These are phyloP conservation scores for Ophiosphaerella herpotricha DNA, from an alignment of 2,329 filamentous ascomycete species.

Conservation along the genomic window DNA sequence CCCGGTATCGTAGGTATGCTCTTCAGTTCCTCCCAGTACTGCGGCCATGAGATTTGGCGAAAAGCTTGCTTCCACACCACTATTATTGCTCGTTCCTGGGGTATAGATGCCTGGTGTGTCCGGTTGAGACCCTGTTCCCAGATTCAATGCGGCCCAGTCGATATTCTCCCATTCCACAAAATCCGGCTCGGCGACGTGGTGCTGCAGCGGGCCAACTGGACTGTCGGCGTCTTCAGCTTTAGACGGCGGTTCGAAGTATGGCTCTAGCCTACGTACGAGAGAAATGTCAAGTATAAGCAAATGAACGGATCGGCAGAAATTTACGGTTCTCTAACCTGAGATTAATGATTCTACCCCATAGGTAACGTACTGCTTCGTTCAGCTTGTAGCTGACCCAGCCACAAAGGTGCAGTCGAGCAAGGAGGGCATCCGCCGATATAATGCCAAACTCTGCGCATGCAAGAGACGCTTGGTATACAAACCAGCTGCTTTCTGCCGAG, in stretches of 20 bases:
- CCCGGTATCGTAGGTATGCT: slow-evolving; percentile 20
- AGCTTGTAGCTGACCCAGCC: slow-evolving; percentile 47
- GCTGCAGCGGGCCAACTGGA: slow-evolving; percentile 36
- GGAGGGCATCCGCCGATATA: slow-evolving; percentile 25
- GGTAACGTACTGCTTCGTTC: slow-evolving; percentile 31
- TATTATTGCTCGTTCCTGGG: not conserved
- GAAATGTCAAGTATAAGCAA: slow-evolving; percentile 39
- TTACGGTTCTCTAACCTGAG: slow-evolving; percentile 43
- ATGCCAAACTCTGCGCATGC: slow-evolving; percentile 41
- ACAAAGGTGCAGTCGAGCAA: slow-evolving; percentile 38
- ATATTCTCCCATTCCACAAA: slow-evolving; percentile 39
- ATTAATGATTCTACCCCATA: slow-evolving; percentile 39
- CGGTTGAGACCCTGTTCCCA: not conserved
- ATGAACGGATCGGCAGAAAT: slow-evolving; percentile 29
- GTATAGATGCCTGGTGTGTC: slow-evolving; percentile 3
- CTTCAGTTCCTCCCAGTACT: slow-evolving; percentile 3
- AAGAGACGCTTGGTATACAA: slow-evolving; percentile 38
- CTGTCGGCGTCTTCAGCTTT: slow-evolving; percentile 22
- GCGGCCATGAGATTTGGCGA: not conserved
- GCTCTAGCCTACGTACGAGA: slow-evolving; percentile 35
- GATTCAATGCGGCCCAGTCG: slow-evolving; percentile 32
- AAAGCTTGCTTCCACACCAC: not conserved
- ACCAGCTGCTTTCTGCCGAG: slow-evolving; percentile 38
- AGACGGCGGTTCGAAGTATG: slow-evolving; percentile 23
- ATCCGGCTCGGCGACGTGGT: slow-evolving; percentile 32